Evolutionary conservation across 495 filamentous ascomycete genomes (phyloP).

Genomic region (Sporormia fimetaria): DNA sequence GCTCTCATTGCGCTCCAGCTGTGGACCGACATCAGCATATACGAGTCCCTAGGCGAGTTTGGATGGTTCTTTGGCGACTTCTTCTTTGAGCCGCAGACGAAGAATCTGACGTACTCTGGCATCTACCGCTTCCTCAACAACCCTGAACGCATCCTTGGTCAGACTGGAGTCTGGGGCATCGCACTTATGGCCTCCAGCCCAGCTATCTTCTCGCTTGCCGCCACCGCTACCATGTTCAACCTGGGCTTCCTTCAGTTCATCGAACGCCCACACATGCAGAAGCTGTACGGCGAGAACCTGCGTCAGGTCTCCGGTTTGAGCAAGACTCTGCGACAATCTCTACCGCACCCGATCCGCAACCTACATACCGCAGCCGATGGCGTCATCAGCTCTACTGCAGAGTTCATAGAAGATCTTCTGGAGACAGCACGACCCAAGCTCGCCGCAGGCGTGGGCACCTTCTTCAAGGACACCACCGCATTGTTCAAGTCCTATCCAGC

Average conservation of each 20-base stretch:
- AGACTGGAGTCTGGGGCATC: constrained; percentile 92
- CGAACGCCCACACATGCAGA: constrained; percentile 97
- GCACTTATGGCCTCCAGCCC: constrained; percentile 84
- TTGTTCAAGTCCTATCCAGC: constrained; percentile 87
- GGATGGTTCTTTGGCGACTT: constrained; percentile 99
- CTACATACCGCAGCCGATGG: constrained; percentile 80
- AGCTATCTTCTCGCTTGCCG: constrained; percentile 69
- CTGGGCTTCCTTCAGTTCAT: constrained; percentile 86
- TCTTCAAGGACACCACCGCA: constrained; percentile 77
- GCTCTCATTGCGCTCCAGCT: constrained; percentile 76
- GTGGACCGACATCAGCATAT: constrained; percentile 89
- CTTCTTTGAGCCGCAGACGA: constrained; percentile 66
- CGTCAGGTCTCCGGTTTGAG: constrained; percentile 82
- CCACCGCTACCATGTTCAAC: constrained; percentile 73
- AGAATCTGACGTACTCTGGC: constrained; percentile 85
- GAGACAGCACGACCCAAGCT: constrained; percentile 81
- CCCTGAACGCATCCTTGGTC: constrained; percentile 83
- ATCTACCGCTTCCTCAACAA: constrained; percentile 98
- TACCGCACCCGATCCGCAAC: constrained; percentile 67
- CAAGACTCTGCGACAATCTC: constrained; percentile 72
- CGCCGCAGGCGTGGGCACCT: constrained; percentile 70
- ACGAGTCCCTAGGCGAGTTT: constrained; percentile 93
- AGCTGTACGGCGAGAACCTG: constrained; percentile 77
- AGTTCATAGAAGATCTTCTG: constrained; percentile 83
- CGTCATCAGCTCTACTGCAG: constrained; percentile 68